Evolutionary conservation across 2,329 filamentous ascomycete species (phyloP).

Genomic region (Fusarium goolgardi): DNA sequence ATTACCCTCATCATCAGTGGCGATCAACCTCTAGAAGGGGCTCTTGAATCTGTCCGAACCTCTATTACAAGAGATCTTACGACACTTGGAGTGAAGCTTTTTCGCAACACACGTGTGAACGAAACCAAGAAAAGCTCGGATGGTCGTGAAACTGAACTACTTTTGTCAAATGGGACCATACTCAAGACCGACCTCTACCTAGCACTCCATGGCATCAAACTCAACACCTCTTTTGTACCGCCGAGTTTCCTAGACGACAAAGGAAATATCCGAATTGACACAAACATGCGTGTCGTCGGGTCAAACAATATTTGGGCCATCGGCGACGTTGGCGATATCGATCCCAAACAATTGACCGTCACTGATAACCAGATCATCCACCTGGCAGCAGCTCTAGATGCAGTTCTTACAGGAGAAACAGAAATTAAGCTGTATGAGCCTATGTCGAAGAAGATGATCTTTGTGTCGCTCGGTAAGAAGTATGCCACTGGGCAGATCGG

Average conservation of each 20-base stretch:
- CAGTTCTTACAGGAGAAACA: constrained; percentile 35
- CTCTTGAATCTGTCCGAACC: constrained; percentile 49
- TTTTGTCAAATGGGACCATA: constrained; percentile 49
- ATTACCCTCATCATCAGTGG: constrained; percentile 46
- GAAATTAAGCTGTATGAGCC: constrained; percentile 36
- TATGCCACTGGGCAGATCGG: constrained; percentile 51
- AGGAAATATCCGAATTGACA: constrained; percentile 52
- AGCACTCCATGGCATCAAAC: constrained; percentile 57
- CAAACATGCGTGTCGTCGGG: constrained; percentile 48
- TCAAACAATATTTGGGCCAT: constrained; percentile 56
- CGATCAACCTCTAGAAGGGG: constrained; percentile 32
- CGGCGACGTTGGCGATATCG: constrained; percentile 57
- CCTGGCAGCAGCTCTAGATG: constrained; percentile 49
- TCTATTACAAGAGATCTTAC: constrained; percentile 40
- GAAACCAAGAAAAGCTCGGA: constrained; percentile 18
- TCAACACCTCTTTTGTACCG: constrained; percentile 58
- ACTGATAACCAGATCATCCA: constrained; percentile 51
- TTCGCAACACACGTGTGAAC: constrained; percentile 52
- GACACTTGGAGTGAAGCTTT: constrained; percentile 45
- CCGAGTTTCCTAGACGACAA: constrained; percentile 47
- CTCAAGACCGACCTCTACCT: constrained; percentile 56
- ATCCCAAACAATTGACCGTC: constrained; percentile 53
- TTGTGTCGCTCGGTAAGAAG: constrained; percentile 46
- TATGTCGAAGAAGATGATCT: constrained; percentile 45
- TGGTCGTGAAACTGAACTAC: constrained; percentile 37